Evolutionary conservation across 1,284 basidiomycete genomes (phyloP).

Genomic region (Coniophora puteana): DNA sequence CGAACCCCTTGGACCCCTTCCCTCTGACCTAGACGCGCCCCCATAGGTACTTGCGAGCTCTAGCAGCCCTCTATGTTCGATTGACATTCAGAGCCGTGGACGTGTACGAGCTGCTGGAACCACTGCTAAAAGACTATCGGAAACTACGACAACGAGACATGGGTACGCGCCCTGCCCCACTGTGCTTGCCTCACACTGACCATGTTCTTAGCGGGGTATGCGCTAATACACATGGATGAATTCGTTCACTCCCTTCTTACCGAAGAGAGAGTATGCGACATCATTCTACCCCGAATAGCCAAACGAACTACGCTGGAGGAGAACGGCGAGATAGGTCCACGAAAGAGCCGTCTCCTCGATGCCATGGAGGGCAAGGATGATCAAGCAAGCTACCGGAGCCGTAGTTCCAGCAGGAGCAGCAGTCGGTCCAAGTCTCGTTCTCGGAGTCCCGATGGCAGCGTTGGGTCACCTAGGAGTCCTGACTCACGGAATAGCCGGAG

Average conservation of each 20-base stretch:
- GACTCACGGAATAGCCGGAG: too few relatives aligned
- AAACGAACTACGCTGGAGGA: slow-evolving; percentile 90
- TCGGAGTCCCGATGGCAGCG: too few relatives aligned
- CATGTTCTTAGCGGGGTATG: slow-evolving; percentile 63
- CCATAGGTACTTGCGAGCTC: slow-evolving; percentile 92
- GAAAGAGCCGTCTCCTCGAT: slow-evolving; percentile 78
- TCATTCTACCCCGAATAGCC: slow-evolving; percentile 88
- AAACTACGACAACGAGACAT: slow-evolving; percentile 83
- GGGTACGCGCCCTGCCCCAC: slow-evolving; percentile 45
- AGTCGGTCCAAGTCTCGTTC: slow-evolving; percentile 18
- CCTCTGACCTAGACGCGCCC: too few relatives aligned
- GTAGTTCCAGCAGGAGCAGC: slow-evolving; percentile 28
- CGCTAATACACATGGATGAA: slow-evolving; percentile 88
- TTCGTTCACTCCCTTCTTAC: slow-evolving; percentile 84
- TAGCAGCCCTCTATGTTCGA: slow-evolving; percentile 93
- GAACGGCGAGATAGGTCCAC: slow-evolving; percentile 81
- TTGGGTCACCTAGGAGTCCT: too few relatives aligned
- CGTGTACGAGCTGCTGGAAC: slow-evolving; percentile 92
- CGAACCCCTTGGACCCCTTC: slow-evolving; percentile 1
- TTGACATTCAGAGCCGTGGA: slow-evolving; percentile 90
- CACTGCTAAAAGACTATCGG: slow-evolving; percentile 89
- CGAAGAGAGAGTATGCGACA: slow-evolving; percentile 94
- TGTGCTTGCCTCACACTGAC: slow-evolving; percentile 5
- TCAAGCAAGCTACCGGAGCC: slow-evolving; percentile 34
- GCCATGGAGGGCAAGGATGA: slow-evolving; percentile 75